Conservation (phyloP, 2,329 filamentous ascomycete genomes). For the Cladorrhinum sp. region DNA sequence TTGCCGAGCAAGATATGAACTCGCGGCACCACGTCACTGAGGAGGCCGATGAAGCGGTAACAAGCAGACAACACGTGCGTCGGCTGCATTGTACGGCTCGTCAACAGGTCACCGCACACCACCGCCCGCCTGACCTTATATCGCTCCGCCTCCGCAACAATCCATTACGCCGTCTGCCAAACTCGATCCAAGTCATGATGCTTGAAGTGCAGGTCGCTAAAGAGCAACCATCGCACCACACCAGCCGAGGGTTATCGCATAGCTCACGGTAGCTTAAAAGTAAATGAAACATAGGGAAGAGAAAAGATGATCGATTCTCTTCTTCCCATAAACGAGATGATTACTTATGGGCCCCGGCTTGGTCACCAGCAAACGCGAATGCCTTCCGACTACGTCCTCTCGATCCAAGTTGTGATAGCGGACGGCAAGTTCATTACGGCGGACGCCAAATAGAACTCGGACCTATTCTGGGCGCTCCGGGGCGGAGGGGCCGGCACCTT, state of each 20-base stretch:
- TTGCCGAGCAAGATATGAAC: slow-evolving; percentile 35
- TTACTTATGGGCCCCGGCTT: no score
- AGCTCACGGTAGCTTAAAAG: no score
- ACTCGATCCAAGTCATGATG: slow-evolving; percentile 32
- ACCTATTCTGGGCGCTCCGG: slow-evolving; percentile 42
- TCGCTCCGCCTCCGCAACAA: slow-evolving; percentile 26
- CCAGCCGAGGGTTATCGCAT: no score
- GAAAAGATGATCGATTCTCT: no score
- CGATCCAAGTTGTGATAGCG: slow-evolving; percentile 47
- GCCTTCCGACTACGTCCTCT: slow-evolving; percentile 46
- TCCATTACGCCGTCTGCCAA: slow-evolving; percentile 32
- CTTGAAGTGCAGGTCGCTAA: slow-evolving; percentile 35
- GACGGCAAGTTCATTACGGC: slow-evolving; percentile 43
- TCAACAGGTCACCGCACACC: slow-evolving; percentile 35
- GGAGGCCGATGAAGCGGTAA: slow-evolving; percentile 32
- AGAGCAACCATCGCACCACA: slow-evolving; percentile 30
- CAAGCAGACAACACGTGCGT: slow-evolving; percentile 34
- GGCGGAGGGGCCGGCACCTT: slow-evolving; percentile 34
- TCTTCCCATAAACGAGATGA: no score
- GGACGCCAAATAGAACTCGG: slow-evolving; percentile 35
- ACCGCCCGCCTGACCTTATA: slow-evolving; percentile 30
- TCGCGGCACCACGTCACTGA: slow-evolving; percentile 29
- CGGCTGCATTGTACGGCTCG: slow-evolving; percentile 29
- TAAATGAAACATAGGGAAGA: no score
- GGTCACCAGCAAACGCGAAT: no score